A percentile compares a stretch with the other conserved stretches of the same genome.
Conservation (phyloP, 352 stramenopile species). For the Sclerospora graminicola region DNA sequence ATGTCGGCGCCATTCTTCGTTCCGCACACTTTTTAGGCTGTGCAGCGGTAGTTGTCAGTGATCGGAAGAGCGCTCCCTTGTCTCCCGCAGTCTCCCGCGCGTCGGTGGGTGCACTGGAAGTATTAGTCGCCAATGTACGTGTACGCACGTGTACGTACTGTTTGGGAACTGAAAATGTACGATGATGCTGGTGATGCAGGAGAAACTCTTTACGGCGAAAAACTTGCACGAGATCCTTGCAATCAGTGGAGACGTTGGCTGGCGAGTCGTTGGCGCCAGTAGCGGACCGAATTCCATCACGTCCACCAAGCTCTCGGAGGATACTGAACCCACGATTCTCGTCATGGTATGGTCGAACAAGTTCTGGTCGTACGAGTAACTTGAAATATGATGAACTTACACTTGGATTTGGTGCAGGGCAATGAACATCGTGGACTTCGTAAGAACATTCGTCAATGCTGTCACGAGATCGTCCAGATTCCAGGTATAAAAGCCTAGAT, state of each 20-base stretch:
- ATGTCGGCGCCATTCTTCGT: constrained; percentile 68
- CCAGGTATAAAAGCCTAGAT: too few species aligned
- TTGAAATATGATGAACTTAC: background rate
- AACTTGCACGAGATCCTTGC: constrained; percentile 67
- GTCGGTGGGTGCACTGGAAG: constrained; percentile 63
- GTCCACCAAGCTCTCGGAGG: constrained; percentile 33
- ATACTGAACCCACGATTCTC: constrained; percentile 54
- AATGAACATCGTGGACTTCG: constrained; percentile 73
- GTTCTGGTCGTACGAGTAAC: background rate
- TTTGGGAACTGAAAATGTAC: too few species aligned
- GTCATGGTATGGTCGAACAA: constrained; percentile 43
- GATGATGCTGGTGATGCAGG: too few species aligned
- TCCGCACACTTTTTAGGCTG: constrained; percentile 73
- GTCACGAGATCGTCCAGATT: constrained; percentile 65
- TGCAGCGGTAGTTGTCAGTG: constrained; percentile 50
- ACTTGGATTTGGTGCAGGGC: constrained; percentile 19
- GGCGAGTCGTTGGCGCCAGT: constrained; percentile 60
- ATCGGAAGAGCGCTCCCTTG: constrained; percentile 59
- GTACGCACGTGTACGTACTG: background rate
- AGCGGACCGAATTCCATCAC: constrained; percentile 63
- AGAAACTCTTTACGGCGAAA: constrained; percentile 49
- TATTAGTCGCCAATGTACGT: constrained; percentile 62
- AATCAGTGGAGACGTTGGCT: constrained; percentile 52
- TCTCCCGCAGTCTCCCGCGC: constrained; percentile 65
- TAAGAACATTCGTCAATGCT: constrained; percentile 62